Evolutionary conservation across 257 asterid genomes (phyloP).

Genomic region (Petunia secreta): DNA sequence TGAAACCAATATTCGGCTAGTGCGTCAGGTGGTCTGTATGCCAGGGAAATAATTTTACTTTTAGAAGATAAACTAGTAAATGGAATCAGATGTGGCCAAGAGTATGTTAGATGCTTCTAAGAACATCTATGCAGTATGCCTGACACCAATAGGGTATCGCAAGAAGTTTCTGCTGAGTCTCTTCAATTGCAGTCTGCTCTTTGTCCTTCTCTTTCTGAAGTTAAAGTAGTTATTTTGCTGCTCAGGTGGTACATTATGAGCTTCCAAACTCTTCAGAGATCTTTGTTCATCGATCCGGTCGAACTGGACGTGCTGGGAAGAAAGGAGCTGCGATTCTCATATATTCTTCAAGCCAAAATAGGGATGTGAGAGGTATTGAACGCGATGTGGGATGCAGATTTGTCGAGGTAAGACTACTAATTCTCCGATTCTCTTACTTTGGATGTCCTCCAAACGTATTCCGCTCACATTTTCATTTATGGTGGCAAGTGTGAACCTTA

Average conservation of each 20-base stretch:
- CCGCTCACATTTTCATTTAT: background rate
- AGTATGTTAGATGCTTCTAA: background rate
- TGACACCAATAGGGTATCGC: background rate
- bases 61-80: background rate
- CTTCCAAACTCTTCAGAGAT: conserved; percentile 36
- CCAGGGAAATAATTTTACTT: background rate
- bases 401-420: conserved; percentile 28
- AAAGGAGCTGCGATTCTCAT: conserved; percentile 37
- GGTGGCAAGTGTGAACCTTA: conserved; percentile 17
- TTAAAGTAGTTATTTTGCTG: conserved; percentile 23
- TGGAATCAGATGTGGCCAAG: background rate
- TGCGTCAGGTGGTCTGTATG: background rate
- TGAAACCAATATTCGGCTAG: background rate
- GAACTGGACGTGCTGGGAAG: conserved; percentile 42
- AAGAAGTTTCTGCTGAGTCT: background rate
- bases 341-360: conserved; percentile 28
- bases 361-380: conserved; percentile 36
- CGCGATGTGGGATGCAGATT: conserved; percentile 39
- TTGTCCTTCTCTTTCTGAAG: conserved; percentile 4
- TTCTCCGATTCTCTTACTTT: background rate
- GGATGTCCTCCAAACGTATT: background rate
- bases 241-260: conserved; percentile 65
- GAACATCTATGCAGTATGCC: background rate
- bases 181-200: conserved; percentile 15
- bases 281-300: conserved; percentile 40